These are phyloP conservation scores for Podospora anserina DNA, from an alignment of 495 filamentous ascomycete species.

Conservation along the genomic window DNA sequence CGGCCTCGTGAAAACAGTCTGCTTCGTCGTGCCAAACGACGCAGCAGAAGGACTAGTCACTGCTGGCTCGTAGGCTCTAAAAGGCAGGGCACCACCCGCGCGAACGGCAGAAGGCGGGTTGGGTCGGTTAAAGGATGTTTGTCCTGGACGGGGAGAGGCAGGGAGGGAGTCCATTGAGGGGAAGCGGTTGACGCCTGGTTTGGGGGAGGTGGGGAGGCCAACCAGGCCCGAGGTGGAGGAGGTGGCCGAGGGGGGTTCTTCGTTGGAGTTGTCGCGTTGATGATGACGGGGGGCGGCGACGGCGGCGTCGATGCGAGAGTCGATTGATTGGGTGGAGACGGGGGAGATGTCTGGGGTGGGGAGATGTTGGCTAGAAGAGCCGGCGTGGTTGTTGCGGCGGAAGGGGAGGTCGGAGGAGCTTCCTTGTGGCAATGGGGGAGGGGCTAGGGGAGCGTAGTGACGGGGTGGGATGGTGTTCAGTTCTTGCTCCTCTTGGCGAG, in stretches of 20 bases:
- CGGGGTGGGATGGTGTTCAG: slow-evolving; percentile 52
- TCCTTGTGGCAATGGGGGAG: slow-evolving; percentile 42
- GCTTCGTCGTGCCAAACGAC: slow-evolving; percentile 58
- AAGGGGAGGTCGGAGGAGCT: slow-evolving; percentile 39
- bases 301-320: slow-evolving; percentile 45
- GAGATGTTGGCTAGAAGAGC: slow-evolving; percentile 23
- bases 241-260: slow-evolving; percentile 42
- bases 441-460: slow-evolving; percentile 45
- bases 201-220: slow-evolving; percentile 47
- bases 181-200: slow-evolving; percentile 47
- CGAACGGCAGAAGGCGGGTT: slow-evolving; percentile 35
- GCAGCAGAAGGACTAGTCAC: slow-evolving; percentile 44
- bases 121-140: slow-evolving; percentile 30
- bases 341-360: slow-evolving; percentile 50
- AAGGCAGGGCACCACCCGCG: slow-evolving; percentile 53
- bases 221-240: slow-evolving; percentile 42
- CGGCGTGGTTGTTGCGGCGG: slow-evolving; percentile 26
- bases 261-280: slow-evolving; percentile 34
- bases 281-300: slow-evolving; percentile 25
- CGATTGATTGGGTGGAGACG: slow-evolving; percentile 46
- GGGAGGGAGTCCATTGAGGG: slow-evolving; percentile 43
- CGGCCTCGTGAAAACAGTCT: slow-evolving; percentile 71
- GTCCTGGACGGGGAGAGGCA: slow-evolving; percentile 42
- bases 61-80: slow-evolving; percentile 60
- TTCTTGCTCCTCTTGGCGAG: slow-evolving; percentile 45